Conservation (phyloP, 257 asterid species). For the Pogostemon cablin region DNA sequence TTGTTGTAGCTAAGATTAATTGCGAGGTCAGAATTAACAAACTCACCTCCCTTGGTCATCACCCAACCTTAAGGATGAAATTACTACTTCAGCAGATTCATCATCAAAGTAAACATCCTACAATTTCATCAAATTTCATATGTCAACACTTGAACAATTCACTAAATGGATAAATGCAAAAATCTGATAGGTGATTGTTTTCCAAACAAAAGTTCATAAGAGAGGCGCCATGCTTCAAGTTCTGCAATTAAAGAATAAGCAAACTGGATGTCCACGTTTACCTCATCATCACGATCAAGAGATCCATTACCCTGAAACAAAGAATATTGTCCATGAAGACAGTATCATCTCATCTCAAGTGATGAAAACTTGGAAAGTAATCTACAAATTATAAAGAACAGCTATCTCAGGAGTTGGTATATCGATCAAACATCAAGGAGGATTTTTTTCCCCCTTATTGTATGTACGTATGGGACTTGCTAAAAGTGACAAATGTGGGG, state of each 20-base stretch:
- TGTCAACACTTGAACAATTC: constrained; percentile 16
- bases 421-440: neutral
- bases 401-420: neutral
- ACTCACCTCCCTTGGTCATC: constrained; percentile 97
- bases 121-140: constrained; percentile 36
- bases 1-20: constrained; percentile 8
- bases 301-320: constrained; percentile 76
- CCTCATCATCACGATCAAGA: constrained; percentile 93
- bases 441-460: too few species aligned
- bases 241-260: neutral
- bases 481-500: neutral
- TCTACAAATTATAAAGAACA: neutral
- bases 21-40: neutral
- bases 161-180: constrained; percentile 29
- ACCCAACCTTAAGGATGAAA: constrained; percentile 92
- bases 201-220: constrained; percentile 20
- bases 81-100: constrained; percentile 95
- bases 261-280: constrained; percentile 34
- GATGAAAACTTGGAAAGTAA: too few species aligned
- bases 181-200: neutral
- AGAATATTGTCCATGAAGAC: constrained; percentile 9
- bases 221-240: neutral
- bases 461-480: neutral
- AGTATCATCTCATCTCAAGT: too few species aligned
- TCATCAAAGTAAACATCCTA: constrained; percentile 98